These are phyloP conservation scores for Combretum micranthum DNA, from an alignment of 345 rosid genomes.

Conservation along the genomic window DNA sequence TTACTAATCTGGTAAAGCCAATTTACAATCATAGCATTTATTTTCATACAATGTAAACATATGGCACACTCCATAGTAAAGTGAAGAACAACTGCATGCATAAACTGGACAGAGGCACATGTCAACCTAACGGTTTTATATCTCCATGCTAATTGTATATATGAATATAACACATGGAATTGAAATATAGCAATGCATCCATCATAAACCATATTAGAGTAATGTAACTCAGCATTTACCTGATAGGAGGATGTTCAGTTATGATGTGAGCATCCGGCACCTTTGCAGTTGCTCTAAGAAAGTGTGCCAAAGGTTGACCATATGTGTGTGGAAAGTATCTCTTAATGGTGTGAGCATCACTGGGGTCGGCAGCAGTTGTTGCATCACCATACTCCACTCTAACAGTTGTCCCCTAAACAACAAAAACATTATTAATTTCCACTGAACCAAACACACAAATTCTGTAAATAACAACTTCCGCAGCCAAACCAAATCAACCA, in stretches of 20 bases:
- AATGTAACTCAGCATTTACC: constrained; percentile 23
- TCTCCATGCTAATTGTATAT: no score
- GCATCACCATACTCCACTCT: constrained; percentile 93
- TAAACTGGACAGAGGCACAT: no score
- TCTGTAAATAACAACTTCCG: not conserved
- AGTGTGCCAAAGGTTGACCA: constrained; percentile 93
- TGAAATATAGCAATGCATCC: not conserved
- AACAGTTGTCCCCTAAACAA: constrained; percentile 81
- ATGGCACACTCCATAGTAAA: no score
- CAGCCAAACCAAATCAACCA: not conserved
- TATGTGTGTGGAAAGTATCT: constrained; percentile 76
- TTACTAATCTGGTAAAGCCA: not conserved
- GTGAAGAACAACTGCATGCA: no score
- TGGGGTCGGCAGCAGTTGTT: constrained; percentile 55
- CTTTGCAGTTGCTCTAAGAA: constrained; percentile 75
- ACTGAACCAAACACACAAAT: not conserved
- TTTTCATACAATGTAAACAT: no score
- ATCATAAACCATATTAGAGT: not conserved
- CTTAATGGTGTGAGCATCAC: constrained; percentile 55
- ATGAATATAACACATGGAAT: no score
- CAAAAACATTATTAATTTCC: not conserved
- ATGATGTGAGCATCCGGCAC: constrained; percentile 93
- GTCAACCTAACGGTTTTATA: no score
- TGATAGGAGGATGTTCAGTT: constrained; percentile 67
- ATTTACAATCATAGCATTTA: no score